These are phyloP conservation scores for Pyrus bretschneideri DNA, from an alignment of 306 rosid genomes.

Conservation along the genomic window DNA sequence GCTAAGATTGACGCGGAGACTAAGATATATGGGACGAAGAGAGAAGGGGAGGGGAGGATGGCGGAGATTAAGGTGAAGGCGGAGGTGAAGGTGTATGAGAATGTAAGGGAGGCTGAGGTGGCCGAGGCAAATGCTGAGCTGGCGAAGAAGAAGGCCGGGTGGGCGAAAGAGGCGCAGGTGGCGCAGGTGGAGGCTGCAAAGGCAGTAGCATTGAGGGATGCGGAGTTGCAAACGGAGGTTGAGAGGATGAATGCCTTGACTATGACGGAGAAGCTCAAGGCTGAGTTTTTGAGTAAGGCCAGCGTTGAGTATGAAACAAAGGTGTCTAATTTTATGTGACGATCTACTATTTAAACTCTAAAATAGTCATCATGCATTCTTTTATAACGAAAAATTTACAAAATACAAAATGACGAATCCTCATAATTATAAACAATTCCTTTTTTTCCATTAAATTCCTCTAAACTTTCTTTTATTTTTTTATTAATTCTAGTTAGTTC, in stretches of 20 bases:
- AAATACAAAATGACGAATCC: no score
- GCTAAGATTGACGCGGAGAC: conserved; percentile 24
- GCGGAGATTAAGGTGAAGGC: conserved; percentile 20
- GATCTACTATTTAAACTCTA: no score
- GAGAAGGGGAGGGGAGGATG: conserved; percentile 25
- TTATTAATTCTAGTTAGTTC: no score
- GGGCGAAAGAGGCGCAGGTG: conserved; percentile 11
- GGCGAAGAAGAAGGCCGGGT: conserved; percentile 15
- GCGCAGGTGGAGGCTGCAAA: conserved; percentile 17
- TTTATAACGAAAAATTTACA: no score
- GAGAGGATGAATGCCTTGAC: conserved; percentile 20
- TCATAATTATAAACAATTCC: no score
- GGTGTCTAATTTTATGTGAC: not conserved
- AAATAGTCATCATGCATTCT: no score
- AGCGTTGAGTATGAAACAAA: not conserved
- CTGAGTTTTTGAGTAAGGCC: not conserved
- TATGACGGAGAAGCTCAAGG: not conserved
- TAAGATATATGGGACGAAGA: conserved; percentile 8
- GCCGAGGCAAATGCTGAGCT: conserved; percentile 19
- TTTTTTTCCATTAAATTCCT: no score
- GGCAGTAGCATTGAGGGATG: conserved; percentile 16
- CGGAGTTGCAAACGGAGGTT: conserved; percentile 21
- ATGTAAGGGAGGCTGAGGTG: conserved; percentile 21
- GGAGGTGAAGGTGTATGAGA: conserved; percentile 24
- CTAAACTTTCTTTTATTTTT: no score